phyloP scores from a whole-genome alignment of 2,329 filamentous ascomycete species.

The Chaetomium strumarium region DNA sequence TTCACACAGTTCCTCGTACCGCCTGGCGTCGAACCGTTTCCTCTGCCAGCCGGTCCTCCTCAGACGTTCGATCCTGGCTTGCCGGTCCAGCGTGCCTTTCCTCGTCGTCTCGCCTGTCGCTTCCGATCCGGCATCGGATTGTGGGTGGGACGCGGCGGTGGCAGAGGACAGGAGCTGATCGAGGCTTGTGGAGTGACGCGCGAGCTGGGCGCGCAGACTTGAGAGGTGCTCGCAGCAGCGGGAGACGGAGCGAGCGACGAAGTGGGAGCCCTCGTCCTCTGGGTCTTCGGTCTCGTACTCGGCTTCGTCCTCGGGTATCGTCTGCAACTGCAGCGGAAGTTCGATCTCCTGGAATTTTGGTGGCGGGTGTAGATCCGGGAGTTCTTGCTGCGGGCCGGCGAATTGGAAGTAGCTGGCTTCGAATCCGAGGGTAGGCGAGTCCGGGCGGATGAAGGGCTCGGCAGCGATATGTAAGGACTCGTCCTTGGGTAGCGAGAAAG shows the following conservation, averaged over 20 bases:
- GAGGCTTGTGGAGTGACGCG: constrained; percentile 42
- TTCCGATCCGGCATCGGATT: background rate
- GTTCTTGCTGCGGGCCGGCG: constrained; percentile 23
- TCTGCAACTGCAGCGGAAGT: constrained; percentile 18
- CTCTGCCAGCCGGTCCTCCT: constrained; percentile 51
- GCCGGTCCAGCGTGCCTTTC: constrained; percentile 37
- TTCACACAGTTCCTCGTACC: constrained; percentile 49
- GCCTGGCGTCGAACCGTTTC: constrained; percentile 47
- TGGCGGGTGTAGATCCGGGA: constrained; percentile 16
- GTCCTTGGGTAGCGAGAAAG: constrained; percentile 35
- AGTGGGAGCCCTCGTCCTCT: constrained; percentile 29
- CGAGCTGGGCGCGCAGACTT: constrained; percentile 43
- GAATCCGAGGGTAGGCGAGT: constrained; percentile 55
- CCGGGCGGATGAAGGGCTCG: constrained; percentile 49
- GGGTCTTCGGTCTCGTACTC: constrained; percentile 8
- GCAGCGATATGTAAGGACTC: constrained; percentile 30
- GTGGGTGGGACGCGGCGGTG: constrained; percentile 1
- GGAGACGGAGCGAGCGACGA: constrained; percentile 39
- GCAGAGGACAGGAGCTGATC: constrained; percentile 33
- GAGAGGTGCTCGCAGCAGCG: constrained; percentile 46
- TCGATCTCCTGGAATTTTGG: constrained; percentile 22
- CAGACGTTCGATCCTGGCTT: constrained; percentile 48
- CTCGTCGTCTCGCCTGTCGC: background rate
- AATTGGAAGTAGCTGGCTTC: constrained; percentile 38
- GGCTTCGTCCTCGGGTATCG: constrained; percentile 17